Evolutionary conservation across 148 eudicot species (phyloP), one percentile per base, ranked within the genome.

Genomic region (Spergularia marina): DNA sequence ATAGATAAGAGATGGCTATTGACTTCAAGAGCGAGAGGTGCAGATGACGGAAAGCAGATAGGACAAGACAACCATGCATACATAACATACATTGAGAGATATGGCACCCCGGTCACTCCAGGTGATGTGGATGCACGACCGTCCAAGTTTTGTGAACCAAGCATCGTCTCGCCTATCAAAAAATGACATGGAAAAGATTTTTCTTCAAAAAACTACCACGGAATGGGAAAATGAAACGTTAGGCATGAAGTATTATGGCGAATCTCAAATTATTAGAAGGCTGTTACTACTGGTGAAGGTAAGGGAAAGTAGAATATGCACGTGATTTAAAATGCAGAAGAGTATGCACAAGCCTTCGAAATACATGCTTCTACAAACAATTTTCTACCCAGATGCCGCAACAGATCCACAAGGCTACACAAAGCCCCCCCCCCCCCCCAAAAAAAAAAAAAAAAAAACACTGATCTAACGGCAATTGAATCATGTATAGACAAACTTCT

Each of bases 51-150:
- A 53, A 63, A 10, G 7, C 10, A 44, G 10, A 44, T 9, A 76
- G 59, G 49, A 74, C 13, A 16, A 68, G 18, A 54, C 15, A 54
- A 77, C 30, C 51, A 64, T 39, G 44, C 77, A 73, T 12, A 12
- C 21, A 23, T 14, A 74, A 68, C 84, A 81, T 86, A 91, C 98
- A 86, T 91, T 91, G 74, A 94, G 97, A 77, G 97, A 94, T 86
- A 94, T 91, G 80, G 98, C 98, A 78, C 98, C 98, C 34, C 97
- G 82, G 74, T 85, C 98, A 82, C 75, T 89, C 98, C 98, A 94
- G 16, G 98, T 94, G 83, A 94, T 79, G 83, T 94, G 98, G 82
- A 94, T 94, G 82, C 98, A 94, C 70, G 95, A 87, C 63, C 82
- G 84, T 85, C 98, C 98, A 71, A 94, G 87, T 66, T 88, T 79